A percentile compares a stretch with the other conserved stretches of the same genome.
Evolutionary conservation across 306 rosid species (phyloP).

Genomic region (Elaeagnus macrophylla): DNA sequence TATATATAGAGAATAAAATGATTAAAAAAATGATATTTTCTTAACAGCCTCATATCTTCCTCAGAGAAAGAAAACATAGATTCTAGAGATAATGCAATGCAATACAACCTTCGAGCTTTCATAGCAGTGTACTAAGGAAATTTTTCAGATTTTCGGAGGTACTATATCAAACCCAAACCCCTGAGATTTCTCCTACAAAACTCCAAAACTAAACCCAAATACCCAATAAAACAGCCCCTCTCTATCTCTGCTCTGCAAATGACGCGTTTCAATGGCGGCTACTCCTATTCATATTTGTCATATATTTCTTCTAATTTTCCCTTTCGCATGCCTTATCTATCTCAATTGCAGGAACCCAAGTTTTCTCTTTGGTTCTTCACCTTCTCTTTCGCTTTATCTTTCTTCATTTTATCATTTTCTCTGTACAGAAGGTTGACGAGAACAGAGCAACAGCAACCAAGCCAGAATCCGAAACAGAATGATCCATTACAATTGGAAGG

Average conservation of each 20-base stretch:
- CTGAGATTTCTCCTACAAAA: too few species aligned
- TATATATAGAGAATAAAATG: too few species aligned
- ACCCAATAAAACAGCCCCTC: neutral
- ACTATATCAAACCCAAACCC: too few species aligned
- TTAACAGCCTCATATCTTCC: too few species aligned
- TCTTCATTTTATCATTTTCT: slow-evolving; percentile 24
- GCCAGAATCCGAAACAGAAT: slow-evolving; percentile 17
- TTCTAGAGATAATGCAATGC: too few species aligned
- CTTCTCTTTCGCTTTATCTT: slow-evolving; percentile 25
- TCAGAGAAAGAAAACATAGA: too few species aligned
- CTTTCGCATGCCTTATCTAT: slow-evolving; percentile 4
- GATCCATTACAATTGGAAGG: slow-evolving; percentile 13
- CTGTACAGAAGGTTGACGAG: slow-evolving; percentile 22
- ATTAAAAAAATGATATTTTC: too few species aligned
- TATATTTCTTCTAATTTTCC: slow-evolving; percentile 21
- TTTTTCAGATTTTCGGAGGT: too few species aligned
- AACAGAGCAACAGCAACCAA: slow-evolving; percentile 11
- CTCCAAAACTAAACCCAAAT: neutral
- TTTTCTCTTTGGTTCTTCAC: slow-evolving; percentile 20
- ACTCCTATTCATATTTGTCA: slow-evolving; percentile 13
- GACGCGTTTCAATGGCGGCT: slow-evolving; percentile 53
- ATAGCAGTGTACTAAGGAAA: too few species aligned
- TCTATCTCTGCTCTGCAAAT: slow-evolving; percentile 11
- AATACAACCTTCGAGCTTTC: too few species aligned
- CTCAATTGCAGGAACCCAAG: slow-evolving; percentile 31